phyloP scores from a whole-genome alignment of 2,329 filamentous ascomycete genomes.

The Lizonia empirigonia region DNA sequence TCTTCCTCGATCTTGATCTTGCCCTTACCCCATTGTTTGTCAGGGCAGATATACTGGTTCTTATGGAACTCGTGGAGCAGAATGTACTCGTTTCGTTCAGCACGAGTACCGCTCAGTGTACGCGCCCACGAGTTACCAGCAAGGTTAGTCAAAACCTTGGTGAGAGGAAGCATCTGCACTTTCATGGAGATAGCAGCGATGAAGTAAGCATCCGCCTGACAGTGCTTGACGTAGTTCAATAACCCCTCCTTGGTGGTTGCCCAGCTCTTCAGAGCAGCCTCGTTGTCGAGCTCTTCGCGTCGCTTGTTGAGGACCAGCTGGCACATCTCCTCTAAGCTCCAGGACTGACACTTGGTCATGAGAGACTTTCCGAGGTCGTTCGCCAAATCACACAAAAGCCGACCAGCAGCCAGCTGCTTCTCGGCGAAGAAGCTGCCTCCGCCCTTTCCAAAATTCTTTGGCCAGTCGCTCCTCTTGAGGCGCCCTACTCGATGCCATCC shows the following conservation, averaged over 20 bases:
- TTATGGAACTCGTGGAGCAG: constrained; percentile 93
- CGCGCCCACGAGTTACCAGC: constrained; percentile 98
- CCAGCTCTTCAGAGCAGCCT: constrained; percentile 85
- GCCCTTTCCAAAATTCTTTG: constrained; percentile 80
- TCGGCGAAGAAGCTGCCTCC: constrained; percentile 93
- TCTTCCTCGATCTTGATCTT: constrained; percentile 76
- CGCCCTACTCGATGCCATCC: constrained; percentile 94
- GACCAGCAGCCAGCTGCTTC: constrained; percentile 84
- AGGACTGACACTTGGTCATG: constrained; percentile 97
- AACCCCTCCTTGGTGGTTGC: constrained; percentile 81
- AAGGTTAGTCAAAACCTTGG: constrained; percentile 93
- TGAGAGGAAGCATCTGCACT: constrained; percentile 89
- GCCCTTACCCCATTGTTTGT: constrained; percentile 83
- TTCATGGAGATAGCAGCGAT: constrained; percentile 88
- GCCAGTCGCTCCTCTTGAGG: constrained; percentile 83
- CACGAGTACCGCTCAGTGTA: constrained; percentile 91
- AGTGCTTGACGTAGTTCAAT: constrained; percentile 91
- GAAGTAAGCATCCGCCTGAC: constrained; percentile 94
- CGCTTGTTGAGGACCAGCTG: constrained; percentile 80
- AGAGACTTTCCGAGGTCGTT: constrained; percentile 97
- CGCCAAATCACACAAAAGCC: constrained; percentile 88
- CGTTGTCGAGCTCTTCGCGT: constrained; percentile 86
- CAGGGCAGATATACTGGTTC: constrained; percentile 97
- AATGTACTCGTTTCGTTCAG: constrained; percentile 99
- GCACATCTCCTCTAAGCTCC: constrained; percentile 98